phyloP scores from a whole-genome alignment of 306 rosid genomes.

The Vachellia pachyceras region DNA sequence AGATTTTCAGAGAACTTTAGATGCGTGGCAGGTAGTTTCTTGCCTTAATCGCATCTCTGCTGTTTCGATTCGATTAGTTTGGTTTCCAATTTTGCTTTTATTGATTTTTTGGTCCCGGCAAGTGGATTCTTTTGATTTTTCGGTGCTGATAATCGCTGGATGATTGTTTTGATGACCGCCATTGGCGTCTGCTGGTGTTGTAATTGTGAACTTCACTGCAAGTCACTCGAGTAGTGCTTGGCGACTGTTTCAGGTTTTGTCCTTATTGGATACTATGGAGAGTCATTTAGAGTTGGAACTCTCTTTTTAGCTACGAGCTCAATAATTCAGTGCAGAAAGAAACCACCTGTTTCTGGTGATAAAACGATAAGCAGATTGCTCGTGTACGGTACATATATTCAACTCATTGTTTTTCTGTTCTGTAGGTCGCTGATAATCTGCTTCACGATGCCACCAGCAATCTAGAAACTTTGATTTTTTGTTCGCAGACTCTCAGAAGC shows the following conservation, averaged over 20 bases:
- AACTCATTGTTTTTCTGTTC: constrained; percentile 10
- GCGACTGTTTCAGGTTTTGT: constrained; percentile 25
- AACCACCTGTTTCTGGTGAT: constrained; percentile 3
- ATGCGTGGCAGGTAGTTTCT: constrained; percentile 97
- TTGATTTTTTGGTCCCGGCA: background rate
- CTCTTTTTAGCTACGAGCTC: constrained; percentile 2
- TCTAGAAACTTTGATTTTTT: constrained; percentile 93
- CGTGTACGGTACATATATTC: background rate
- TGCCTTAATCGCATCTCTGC: constrained; percentile 12
- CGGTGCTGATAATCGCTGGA: background rate
- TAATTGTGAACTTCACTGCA: constrained; percentile 2
- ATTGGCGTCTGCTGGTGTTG: constrained; percentile 7
- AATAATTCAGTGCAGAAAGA: constrained; percentile 16
- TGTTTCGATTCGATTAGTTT: constrained; percentile 28
- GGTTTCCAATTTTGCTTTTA: background rate
- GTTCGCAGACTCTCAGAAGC: constrained; percentile 98
- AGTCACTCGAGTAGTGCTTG: constrained; percentile 17
- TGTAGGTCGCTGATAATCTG: constrained; percentile 96
- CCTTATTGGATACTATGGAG: constrained; percentile 26
- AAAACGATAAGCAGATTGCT: constrained; percentile 23
- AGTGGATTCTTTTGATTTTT: constrained; percentile 28
- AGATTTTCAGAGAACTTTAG: constrained; percentile 91
- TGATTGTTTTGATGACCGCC: constrained; percentile 17
- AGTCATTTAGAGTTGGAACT: constrained; percentile 37
- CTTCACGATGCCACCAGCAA: constrained; percentile 97